Evolutionary conservation across 2,329 filamentous ascomycete genomes (phyloP).

Genomic region (Scleromitrula shiraiana): DNA sequence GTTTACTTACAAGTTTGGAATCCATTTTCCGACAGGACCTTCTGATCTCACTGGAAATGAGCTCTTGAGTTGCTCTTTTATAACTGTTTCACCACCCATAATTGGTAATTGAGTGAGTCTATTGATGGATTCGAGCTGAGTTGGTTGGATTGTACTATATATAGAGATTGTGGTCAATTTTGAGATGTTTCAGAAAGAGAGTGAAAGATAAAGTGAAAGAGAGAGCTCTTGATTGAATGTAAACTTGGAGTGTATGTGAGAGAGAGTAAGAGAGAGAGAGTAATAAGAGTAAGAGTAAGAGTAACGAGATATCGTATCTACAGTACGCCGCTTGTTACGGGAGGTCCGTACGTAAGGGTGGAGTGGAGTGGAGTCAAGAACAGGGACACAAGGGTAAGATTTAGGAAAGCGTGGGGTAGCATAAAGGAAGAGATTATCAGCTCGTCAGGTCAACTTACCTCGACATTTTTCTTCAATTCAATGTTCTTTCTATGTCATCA

Average conservation of each 20-base stretch:
- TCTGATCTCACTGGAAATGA: constrained; percentile 28
- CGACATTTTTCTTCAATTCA: constrained; percentile 5
- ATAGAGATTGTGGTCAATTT: constrained; percentile 7
- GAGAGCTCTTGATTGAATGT: too few species aligned
- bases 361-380: background rate
- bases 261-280: too few species aligned
- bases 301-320: too few species aligned
- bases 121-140: constrained; percentile 1
- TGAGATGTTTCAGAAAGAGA: background rate
- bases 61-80: constrained; percentile 21
- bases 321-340: constrained; percentile 9
- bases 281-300: too few species aligned
- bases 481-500: too few species aligned
- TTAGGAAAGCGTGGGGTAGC: constrained; percentile 5
- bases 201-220: too few species aligned
- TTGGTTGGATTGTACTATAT: background rate
- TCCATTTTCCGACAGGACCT: constrained; percentile 63
- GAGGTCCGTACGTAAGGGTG: constrained; percentile 5
- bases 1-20: too few species aligned
- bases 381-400: constrained; percentile 6
- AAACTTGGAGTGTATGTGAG: too few species aligned
- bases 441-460: constrained; percentile 4
- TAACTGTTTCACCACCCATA: constrained; percentile 30
- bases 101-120: constrained; percentile 18
- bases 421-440: background rate